Conservation (phyloP, 1,284 basidiomycete species). For the Vanrija humicola region DNA sequence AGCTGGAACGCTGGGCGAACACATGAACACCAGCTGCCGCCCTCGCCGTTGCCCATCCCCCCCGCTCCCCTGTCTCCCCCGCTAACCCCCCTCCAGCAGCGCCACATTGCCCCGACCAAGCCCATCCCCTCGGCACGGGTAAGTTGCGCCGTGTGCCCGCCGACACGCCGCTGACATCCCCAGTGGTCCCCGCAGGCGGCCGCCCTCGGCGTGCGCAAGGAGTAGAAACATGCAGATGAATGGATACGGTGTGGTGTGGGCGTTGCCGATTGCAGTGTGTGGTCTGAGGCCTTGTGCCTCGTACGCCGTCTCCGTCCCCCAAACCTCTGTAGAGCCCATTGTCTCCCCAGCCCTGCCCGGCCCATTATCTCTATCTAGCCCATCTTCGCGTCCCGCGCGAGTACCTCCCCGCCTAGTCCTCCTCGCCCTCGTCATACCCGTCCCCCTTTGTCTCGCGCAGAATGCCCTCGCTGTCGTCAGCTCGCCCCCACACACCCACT, state of each 20-base stretch:
- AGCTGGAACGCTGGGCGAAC: not conserved
- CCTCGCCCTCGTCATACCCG: not conserved
- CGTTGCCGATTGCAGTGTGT: not conserved
- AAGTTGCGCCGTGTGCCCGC: constrained; percentile 10
- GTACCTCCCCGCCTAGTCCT: not conserved
- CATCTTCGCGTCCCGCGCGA: too few species aligned
- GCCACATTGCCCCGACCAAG: constrained; percentile 51
- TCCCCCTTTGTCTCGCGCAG: not conserved
- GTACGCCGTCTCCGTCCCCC: not conserved
- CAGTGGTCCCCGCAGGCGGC: constrained; percentile 44
- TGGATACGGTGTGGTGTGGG: not conserved
- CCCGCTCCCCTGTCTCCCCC: not conserved
- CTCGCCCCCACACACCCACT: too few species aligned
- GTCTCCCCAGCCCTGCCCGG: too few species aligned
- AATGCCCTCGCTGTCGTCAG: constrained; percentile 15
- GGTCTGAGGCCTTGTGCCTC: not conserved
- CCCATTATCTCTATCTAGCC: too few species aligned
- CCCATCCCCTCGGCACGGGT: constrained; percentile 50
- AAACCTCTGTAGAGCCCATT: too few species aligned
- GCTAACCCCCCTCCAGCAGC: constrained; percentile 29
- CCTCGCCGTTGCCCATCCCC: too few species aligned
- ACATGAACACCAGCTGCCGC: not conserved
- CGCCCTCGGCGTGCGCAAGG: constrained; percentile 26
- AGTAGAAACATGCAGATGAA: constrained; percentile 1
- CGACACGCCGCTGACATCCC: not conserved